Base-by-base conservation (phyloP, 2,329 filamentous ascomycete genomes). In the Plenodomus lindquistii region DNA sequence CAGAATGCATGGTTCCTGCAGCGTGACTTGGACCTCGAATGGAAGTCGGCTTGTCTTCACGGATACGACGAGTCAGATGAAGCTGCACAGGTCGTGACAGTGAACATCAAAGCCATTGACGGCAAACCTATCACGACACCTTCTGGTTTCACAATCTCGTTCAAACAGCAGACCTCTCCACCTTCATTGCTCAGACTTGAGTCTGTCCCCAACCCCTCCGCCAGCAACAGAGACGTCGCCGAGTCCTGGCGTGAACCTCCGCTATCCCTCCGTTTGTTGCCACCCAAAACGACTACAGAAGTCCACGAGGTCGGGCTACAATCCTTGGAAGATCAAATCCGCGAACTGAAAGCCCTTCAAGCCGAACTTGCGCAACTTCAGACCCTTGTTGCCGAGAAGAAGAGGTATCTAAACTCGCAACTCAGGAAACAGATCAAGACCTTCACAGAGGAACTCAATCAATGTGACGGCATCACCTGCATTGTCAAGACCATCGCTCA, bases 391-490 rank as follows among this genome's bases (percentile, higher is more conserved):
- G 62, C 62, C n/a, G 44, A 64, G 8, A 72, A 74, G 59, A 67
- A 71, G 52, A 58, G 65, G 37, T 42, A 59, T 38, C 71, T 75
- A 51, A 57, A 69, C 11, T 54, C 57, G 18, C 65, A 64, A 17
- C 52, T 72, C 19, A 56, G 62, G 31, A 48, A 71, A 27, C 60
- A 71, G 36, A 55, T 57, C 10, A 54, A 66, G 13, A 56, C 56
- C n/a, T 62, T 77, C 10, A 66, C 65, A 16, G 64, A 75, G 31
- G 70, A 77, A 16, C 54, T 78, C 11, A 59, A 69, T 46, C 60
- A 75, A 39, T 79, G 77, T 53, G 70, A 77, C 48, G 71, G 70
- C 47, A 54, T 79, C 41, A 59, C 68, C 17, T 79, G 76, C 52
- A 66, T 75, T 38, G 52, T 77, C 40, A 71, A 73, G 48, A 68